Evolutionary conservation across 2,329 filamentous ascomycete species (phyloP), one percentile per base, ranked within the genome.

Genomic region (Periconia sp.): DNA sequence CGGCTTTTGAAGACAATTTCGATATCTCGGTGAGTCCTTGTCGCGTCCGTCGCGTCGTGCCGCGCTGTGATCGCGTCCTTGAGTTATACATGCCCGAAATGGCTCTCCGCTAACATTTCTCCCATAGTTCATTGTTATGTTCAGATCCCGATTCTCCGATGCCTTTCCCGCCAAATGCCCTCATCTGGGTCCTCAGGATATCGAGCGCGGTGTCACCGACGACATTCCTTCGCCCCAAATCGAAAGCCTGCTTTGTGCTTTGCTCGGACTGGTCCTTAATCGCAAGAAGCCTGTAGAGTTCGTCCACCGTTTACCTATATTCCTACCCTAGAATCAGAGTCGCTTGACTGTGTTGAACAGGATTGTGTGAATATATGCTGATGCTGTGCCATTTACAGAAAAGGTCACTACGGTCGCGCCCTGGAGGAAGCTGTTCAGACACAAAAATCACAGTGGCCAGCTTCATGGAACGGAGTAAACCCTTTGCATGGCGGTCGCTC

Each of bases 221-320:
- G 77, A 82, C 46, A 77, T 87, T 19, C 92, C 93, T 2, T 91
- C 92, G 65, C 88, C 95, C 67, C 88, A 92, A 69, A 87, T 90
- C 45, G 93, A 97, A 78, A 84, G 87, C 63, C 85, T 99, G 54
- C 81, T 99, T 23, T 99, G 95, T 79, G 92, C 92, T 58, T 77
- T 99, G 61, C 80, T 99, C 43, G 88, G 90, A 31, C 81, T 99
- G 64, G 85, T 97, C 51, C 81, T 99, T 68, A 99, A 99, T 76
- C 88, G 94, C 74, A 97, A 99, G 81, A 96, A 99, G 74, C 92
- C 96, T 77, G 90, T 97, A 72, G 96, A 99, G 94, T 97, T 85
- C 76, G 91, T 79, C 57, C 59, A 70, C 70, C 66, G 52, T 23
- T 48, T 47, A 2, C n/a, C 41, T 19, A 40, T 30, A 19, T 23